These are phyloP conservation scores for Diplotaxis tenuifolia DNA, from an alignment of 345 rosid species.

Conservation along the genomic window DNA sequence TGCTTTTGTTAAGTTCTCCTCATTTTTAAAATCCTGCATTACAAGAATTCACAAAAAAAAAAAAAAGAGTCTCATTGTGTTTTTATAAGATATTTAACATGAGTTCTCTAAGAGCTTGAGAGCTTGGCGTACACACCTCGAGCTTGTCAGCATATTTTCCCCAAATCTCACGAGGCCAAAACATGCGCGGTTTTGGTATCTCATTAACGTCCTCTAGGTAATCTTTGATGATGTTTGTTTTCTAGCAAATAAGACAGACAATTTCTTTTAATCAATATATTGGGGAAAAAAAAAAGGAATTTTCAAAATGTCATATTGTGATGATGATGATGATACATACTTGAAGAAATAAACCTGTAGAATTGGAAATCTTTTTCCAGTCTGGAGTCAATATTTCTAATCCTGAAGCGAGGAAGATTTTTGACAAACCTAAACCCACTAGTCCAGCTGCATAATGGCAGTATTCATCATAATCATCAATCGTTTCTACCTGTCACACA, in stretches of 20 bases:
- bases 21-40: conserved; percentile 69
- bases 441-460: conserved; percentile 93
- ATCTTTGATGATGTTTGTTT: conserved; percentile 86
- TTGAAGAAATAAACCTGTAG: conserved; percentile 91
- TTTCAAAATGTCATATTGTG: not conserved
- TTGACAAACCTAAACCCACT: conserved; percentile 86
- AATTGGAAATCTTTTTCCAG: conserved; percentile 52
- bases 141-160: conserved; percentile 78
- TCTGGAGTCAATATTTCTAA: conserved; percentile 63
- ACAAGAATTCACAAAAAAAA: not conserved
- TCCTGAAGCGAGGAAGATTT: conserved; percentile 74
- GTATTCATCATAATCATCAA: conserved; percentile 88
- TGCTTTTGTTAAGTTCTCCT: conserved; percentile 75
- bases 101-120: not conserved
- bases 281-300: not conserved
- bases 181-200: conserved; percentile 91
- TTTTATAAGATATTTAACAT: not conserved
- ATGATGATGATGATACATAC: conserved; percentile 30
- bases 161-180: conserved; percentile 97
- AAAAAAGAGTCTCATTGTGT: not conserved
- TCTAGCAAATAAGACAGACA: conserved; percentile 39
- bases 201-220: conserved; percentile 90
- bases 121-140: conserved; percentile 54
- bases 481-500: conserved; percentile 66
- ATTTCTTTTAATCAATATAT: not conserved